Conservation (phyloP, 164 flowering plant species). For the Stephania cephalantha region DNA sequence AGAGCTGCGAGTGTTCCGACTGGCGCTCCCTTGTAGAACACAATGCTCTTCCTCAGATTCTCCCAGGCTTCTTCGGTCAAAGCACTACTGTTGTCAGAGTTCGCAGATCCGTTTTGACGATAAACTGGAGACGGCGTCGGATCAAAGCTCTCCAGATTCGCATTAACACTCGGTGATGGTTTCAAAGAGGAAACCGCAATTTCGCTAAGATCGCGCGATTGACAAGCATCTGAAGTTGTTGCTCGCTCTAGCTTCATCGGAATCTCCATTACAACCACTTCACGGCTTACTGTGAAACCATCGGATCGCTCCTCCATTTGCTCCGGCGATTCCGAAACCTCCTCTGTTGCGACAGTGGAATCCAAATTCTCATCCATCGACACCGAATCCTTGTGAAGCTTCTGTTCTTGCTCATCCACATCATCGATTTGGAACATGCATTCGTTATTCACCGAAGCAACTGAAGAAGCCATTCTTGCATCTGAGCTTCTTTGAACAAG, state of each 20-base stretch:
- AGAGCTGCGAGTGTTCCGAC: constrained; percentile 40
- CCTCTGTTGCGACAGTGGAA: not conserved
- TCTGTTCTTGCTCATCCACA: not conserved
- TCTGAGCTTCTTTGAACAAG: too few relatives aligned
- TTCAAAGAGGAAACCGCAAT: constrained; percentile 6
- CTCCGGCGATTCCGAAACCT: constrained; percentile 1
- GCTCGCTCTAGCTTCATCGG: constrained; percentile 14
- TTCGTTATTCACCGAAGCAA: not conserved
- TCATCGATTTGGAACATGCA: not conserved
- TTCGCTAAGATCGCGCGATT: not conserved
- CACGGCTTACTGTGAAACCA: not conserved
- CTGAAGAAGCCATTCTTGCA: too few relatives aligned
- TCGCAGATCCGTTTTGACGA: not conserved
- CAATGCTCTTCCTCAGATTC: constrained; percentile 22
- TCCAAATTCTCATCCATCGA: not conserved
- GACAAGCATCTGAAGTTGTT: constrained; percentile 1
- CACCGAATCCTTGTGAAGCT: not conserved
- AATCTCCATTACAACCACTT: not conserved
- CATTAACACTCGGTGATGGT: constrained; percentile 22
- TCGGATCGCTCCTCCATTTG: not conserved
- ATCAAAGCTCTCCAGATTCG: constrained; percentile 10
- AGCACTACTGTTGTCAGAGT: constrained; percentile 8
- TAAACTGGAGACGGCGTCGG: constrained; percentile 6
- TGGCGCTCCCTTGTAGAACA: constrained; percentile 25
- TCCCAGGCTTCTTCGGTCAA: constrained; percentile 38